phyloP scores from a whole-genome alignment of 345 rosid species.

The Populus simonii region DNA sequence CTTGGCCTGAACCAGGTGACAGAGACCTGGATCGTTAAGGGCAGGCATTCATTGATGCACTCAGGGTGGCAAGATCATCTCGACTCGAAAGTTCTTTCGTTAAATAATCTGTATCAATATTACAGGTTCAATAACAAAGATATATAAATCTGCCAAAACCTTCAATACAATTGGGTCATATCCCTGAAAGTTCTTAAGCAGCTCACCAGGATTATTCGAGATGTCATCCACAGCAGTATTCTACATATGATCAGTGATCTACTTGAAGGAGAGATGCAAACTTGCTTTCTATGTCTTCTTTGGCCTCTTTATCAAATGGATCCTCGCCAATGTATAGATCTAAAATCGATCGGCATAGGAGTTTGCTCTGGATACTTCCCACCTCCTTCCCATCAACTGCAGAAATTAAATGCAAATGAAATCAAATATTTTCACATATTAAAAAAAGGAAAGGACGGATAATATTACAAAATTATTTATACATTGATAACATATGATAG shows the following conservation, averaged over 20 bases:
- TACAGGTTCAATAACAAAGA: too few species aligned
- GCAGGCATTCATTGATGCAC: too few species aligned
- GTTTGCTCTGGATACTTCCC: conserved; percentile 75
- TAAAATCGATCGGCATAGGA: conserved; percentile 65
- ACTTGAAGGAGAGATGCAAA: conserved; percentile 46
- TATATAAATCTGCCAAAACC: too few species aligned
- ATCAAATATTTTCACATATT: background rate
- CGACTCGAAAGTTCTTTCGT: too few species aligned
- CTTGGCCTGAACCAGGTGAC: too few species aligned
- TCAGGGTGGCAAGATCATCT: too few species aligned
- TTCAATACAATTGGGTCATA: background rate
- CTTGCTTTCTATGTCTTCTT: conserved; percentile 60
- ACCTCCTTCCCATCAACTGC: conserved; percentile 76
- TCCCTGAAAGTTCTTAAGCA: too few species aligned
- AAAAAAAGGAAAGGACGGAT: background rate
- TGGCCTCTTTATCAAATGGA: conserved; percentile 70
- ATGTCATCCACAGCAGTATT: background rate
- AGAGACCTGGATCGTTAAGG: too few species aligned
- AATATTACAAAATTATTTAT: background rate
- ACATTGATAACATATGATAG: background rate
- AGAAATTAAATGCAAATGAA: background rate
- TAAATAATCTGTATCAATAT: too few species aligned
- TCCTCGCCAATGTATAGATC: conserved; percentile 84
- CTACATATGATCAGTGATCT: conserved; percentile 4
- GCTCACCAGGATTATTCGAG: background rate